Evolutionary conservation across 257 asterid genomes (phyloP), one percentile per base, ranked within the genome.

Genomic region (Ajuga chamaepitys): DNA sequence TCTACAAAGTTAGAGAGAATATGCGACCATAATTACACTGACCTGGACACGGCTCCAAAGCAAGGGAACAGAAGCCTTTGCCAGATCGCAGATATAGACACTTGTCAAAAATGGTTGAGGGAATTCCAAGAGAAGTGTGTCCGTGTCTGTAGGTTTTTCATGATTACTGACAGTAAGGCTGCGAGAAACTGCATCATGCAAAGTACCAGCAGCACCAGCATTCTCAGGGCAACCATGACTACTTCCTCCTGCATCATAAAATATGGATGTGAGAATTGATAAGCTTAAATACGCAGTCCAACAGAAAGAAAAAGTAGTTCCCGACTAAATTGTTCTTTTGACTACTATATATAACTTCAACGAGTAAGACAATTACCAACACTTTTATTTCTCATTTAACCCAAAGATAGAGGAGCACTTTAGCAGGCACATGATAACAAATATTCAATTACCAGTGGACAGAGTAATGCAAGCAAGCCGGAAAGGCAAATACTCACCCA

Each of bases 41-140:
- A 91, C 99, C 95, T 88, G 95, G 66, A 91, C 97, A 4, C 96
- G 99, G 74, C 99, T 94, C 99, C 99, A 94, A 26, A 91, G 80
- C 88, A 94, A 80, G 64, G 99, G 99, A 40, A 91, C 88, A 63
- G 96, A 80, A 75, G 95, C 98, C 83, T 80, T 90, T 60, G 98
- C 98, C 67, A 59, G 85, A 79, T 91, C 76, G 75, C 67, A 62
- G 66, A 94, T 80, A 66, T 94, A 81, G 48, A 94, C 88, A 76
- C 91, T 94, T 18, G 98, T 79, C 80, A 91, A 67, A 69, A 82
- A 87, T 62, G 98, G 99, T 81, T 88, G 93, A 67, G 95, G 97
- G 62, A 94, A 91, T 63, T 85, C 95, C 89, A 91, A 61, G 60
- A 94, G 87, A 70, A 94, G 95, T 9, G 99, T 94, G 70, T 94